These are phyloP conservation scores for Colletotrichum paranaense DNA, from an alignment of 2,329 filamentous ascomycete genomes.

Conservation along the genomic window DNA sequence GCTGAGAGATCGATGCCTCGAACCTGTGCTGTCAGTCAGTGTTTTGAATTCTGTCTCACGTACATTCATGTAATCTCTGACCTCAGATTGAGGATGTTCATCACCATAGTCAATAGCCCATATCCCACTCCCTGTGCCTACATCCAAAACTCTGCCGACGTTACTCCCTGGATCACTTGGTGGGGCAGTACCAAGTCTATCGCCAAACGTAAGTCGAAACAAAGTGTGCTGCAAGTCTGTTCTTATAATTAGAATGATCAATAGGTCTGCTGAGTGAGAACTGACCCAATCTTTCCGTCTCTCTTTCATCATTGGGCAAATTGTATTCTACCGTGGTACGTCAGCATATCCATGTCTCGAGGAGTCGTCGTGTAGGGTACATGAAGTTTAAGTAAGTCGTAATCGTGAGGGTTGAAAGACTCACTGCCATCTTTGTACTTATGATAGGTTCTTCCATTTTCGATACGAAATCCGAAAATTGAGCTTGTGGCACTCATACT, in stretches of 20 bases:
- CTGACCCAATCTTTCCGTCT: background rate
- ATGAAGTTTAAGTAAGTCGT: too few species aligned
- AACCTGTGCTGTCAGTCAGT: constrained; percentile 38
- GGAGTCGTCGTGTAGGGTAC: too few species aligned
- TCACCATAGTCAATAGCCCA: constrained; percentile 58
- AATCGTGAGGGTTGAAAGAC: too few species aligned
- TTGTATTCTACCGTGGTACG: background rate
- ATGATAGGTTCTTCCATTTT: background rate
- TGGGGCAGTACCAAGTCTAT: constrained; percentile 39
- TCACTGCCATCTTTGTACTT: constrained; percentile 7
- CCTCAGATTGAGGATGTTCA: constrained; percentile 44
- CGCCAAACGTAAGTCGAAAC: constrained; percentile 44
- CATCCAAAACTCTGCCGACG: constrained; percentile 50
- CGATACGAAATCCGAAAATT: background rate
- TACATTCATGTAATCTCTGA: background rate
- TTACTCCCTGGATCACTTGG: constrained; percentile 39
- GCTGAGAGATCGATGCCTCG: constrained; percentile 55
- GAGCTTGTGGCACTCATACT: background rate
- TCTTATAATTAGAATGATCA: background rate
- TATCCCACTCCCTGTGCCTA: constrained; percentile 60
- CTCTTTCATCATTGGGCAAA: background rate
- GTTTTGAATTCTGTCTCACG: background rate
- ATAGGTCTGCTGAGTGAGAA: rapidly evolving
- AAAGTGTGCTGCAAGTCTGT: constrained; percentile 50
- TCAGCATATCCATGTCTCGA: background rate